Conservation (phyloP, 495 filamentous ascomycete species). For the Glarea lozoyensis region DNA sequence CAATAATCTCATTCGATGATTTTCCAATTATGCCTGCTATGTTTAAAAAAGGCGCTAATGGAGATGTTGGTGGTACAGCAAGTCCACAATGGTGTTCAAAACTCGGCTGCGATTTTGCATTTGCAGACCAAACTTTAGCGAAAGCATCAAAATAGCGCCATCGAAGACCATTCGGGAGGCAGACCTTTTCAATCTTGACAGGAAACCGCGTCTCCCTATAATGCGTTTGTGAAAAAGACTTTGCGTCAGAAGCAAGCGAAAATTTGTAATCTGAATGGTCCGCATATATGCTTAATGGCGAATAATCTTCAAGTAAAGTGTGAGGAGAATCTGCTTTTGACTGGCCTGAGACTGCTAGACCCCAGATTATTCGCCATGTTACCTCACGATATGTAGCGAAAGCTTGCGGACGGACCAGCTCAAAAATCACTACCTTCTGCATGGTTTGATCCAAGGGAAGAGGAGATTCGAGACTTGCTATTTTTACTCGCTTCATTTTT, state of each 20-base stretch:
- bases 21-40: slow-evolving; percentile 27
- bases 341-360: slow-evolving; percentile 10
- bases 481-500: slow-evolving; percentile 17
- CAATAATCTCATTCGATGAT: slow-evolving; percentile 47
- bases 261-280: slow-evolving; percentile 7
- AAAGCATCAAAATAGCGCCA: slow-evolving; percentile 24
- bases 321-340: neutral
- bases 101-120: slow-evolving; percentile 5
- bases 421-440: slow-evolving; percentile 17
- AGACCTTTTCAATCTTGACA: slow-evolving; percentile 21
- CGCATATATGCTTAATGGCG: slow-evolving; percentile 12
- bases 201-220: slow-evolving; percentile 23
- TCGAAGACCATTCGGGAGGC: slow-evolving; percentile 20
- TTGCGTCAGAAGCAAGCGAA: slow-evolving; percentile 28
- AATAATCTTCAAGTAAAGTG: slow-evolving; percentile 19
- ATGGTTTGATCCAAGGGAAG: slow-evolving; percentile 4
- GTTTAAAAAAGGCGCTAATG: slow-evolving; percentile 11
- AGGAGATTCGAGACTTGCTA: slow-evolving; percentile 5
- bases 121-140: slow-evolving; percentile 15
- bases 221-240: slow-evolving; percentile 28
- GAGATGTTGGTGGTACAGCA: slow-evolving; percentile 19
- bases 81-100: slow-evolving; percentile 24
- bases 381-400: slow-evolving; percentile 16
- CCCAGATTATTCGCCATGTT: slow-evolving; percentile 23
- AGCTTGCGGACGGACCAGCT: slow-evolving; percentile 12